Conservation (phyloP, 495 filamentous ascomycete species). For the Aspergillus affinis region DNA sequence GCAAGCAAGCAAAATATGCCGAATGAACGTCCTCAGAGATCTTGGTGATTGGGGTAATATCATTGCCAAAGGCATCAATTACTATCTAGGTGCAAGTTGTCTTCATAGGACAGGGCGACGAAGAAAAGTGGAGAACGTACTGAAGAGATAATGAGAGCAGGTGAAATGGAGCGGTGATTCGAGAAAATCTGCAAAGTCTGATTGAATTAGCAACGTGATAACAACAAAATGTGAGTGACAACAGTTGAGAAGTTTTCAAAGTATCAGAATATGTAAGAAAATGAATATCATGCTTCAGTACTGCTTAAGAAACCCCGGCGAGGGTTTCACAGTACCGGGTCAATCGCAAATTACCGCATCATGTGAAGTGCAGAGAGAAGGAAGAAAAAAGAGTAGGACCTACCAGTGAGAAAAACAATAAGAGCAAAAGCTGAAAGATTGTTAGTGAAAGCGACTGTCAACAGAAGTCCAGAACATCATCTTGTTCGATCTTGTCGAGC, state of each 20-base stretch:
- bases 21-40: slow-evolving; percentile 68
- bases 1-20: slow-evolving; percentile 10
- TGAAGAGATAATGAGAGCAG: background rate
- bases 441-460: background rate
- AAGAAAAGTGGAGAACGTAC: slow-evolving; percentile 20
- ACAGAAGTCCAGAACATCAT: background rate
- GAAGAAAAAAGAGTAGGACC: slow-evolving; percentile 11
- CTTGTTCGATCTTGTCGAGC: background rate
- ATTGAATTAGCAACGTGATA: slow-evolving; percentile 26
- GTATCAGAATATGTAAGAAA: slow-evolving; percentile 99
- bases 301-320: slow-evolving; percentile 81
- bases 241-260: slow-evolving; percentile 12
- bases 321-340: slow-evolving; percentile 76
- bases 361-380: slow-evolving; percentile 40
- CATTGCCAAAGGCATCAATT: slow-evolving; percentile 71
- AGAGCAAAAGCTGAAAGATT: too few species aligned
- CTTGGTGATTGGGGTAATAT: slow-evolving; percentile 72
- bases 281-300: slow-evolving; percentile 74
- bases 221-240: background rate
- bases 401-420: slow-evolving; percentile 24
- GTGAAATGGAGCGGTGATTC: background rate
- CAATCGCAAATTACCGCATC: slow-evolving; percentile 99
- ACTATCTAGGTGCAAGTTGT: slow-evolving; percentile 79
- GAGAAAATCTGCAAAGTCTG: slow-evolving; percentile 22
- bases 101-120: slow-evolving; percentile 61